phyloP scores from a whole-genome alignment of 495 filamentous ascomycete species.

The Neurospora cerealis region DNA sequence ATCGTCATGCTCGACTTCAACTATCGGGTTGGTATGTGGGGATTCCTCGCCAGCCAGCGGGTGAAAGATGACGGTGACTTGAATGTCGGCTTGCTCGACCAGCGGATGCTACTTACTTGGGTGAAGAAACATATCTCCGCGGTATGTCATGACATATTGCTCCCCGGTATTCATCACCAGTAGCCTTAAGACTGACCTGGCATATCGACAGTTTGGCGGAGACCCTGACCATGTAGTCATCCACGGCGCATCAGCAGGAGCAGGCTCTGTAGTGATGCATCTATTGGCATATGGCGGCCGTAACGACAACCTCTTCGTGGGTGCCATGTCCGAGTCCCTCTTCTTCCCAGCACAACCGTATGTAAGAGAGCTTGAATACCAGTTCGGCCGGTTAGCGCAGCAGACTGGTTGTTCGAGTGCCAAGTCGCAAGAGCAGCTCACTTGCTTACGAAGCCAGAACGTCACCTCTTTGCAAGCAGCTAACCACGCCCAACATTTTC shows the following conservation, averaged over 20 bases:
- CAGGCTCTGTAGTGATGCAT: constrained; percentile 54
- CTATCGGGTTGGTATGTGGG: constrained; percentile 62
- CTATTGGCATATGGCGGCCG: constrained; percentile 48
- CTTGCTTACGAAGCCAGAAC: constrained; percentile 43
- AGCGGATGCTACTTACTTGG: constrained; percentile 58
- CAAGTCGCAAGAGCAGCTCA: constrained; percentile 11
- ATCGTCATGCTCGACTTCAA: constrained; percentile 70
- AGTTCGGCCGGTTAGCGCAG: constrained; percentile 23
- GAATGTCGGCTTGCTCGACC: constrained; percentile 66
- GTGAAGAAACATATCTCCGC: constrained; percentile 52
- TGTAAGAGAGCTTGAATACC: constrained; percentile 33
- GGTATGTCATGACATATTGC: constrained; percentile 21
- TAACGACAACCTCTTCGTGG: constrained; percentile 28
- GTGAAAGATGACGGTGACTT: constrained; percentile 43
- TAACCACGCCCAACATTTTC: constrained; percentile 37
- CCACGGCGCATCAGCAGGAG: constrained; percentile 64
- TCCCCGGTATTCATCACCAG: background rate
- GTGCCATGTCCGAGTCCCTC: constrained; percentile 30
- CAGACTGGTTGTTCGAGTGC: constrained; percentile 20
- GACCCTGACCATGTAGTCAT: constrained; percentile 62
- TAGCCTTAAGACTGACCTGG: background rate
- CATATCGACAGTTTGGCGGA: constrained; percentile 51
- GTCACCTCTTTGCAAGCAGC: constrained; percentile 41
- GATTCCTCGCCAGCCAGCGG: constrained; percentile 58
- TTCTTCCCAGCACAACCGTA: constrained; percentile 36